Percentiles rank a stretch among this genome's conserved stretches.
Conservation (phyloP, 805 yeast species). For the Yamadazyma olivae region DNA sequence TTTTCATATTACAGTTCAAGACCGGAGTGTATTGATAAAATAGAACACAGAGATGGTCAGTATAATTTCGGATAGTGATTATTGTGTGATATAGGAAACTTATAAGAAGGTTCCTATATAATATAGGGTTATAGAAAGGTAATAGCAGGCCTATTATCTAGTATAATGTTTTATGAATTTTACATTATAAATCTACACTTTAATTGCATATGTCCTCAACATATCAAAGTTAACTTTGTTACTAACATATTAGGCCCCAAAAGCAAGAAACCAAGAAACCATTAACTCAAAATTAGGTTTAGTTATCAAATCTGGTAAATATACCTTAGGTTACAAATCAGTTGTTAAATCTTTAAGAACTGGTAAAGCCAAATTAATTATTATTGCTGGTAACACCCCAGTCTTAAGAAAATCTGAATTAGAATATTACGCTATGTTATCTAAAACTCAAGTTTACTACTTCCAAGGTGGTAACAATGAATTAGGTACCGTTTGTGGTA, state of each 20-base stretch:
- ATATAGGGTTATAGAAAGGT: too few relatives aligned
- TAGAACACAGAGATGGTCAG: constrained; percentile 94
- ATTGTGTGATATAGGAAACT: background rate
- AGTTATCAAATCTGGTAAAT: constrained; percentile 98
- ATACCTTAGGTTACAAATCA: constrained; percentile 99
- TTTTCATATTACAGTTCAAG: constrained; percentile 25
- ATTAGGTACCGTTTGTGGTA: constrained; percentile 99
- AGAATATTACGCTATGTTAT: constrained; percentile 99
- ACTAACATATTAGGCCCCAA: constrained; percentile 79
- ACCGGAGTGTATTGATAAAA: constrained; percentile 79
- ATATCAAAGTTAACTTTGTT: constrained; percentile 11
- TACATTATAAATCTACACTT: too few relatives aligned
- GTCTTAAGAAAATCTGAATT: constrained; percentile 99
- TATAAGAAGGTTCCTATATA: too few relatives aligned
- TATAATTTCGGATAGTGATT: constrained; percentile 30
- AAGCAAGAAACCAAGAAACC: constrained; percentile 86
- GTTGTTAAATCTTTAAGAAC: constrained; percentile 97
- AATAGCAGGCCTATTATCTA: too few relatives aligned
- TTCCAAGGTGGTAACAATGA: constrained; percentile 99
- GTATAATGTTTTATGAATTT: too few relatives aligned
- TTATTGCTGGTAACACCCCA: constrained; percentile 99
- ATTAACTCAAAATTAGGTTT: constrained; percentile 98
- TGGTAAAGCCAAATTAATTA: constrained; percentile 97
- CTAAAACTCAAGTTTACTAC: constrained; percentile 96
- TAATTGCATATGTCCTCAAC: background rate